Base-by-base conservation (phyloP, 345 rosid species). In the Salix brachista region DNA sequence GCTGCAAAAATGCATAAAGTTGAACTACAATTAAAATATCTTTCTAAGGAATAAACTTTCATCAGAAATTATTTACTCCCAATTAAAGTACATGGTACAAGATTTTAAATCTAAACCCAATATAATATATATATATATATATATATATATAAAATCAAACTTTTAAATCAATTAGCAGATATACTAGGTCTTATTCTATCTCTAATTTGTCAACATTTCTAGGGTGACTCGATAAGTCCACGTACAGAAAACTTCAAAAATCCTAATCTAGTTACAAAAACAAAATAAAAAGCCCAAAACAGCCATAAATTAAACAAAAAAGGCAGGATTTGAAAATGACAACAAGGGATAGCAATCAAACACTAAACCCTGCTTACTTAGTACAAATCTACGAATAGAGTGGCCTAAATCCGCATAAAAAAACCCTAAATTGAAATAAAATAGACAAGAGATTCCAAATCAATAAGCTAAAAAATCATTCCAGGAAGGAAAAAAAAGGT, bases 391-490 rank as follows among this genome's bases (percentile, higher is more conserved):
- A 65, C 19, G 32, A 32, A 65, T 32, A 30, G 39, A 65, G n/a
- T 65, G 41, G 12, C 18, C n/a, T 65, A 17, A 65, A 32, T 65
- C 41, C 32, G 39, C 68, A 60, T 60, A 60, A 19, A 13, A 32
- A 74, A 79, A 67, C 70, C 77, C 74, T 30, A 42, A 67, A n/a
- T 30, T 48, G 4, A 67, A 67, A 8, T 30, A 7, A 18, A 6
- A 32, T 44, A 58, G 9, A 32, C 48, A 61, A 62, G 64, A 67
- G 70, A 68, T 56, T 61, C 61, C 37, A 79, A 66, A 18, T 4
- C 44, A 73, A 30, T 13, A 73, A 60, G 69, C 72, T 26, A 54
- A n/a, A 41, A 67, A 26, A 58, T 1, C 10, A 18, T n/a, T 36
- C 9, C 48, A 50, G 28, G 16, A 21, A 50, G 28, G 8, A 21